phyloP scores from a whole-genome alignment of 2,329 filamentous ascomycete genomes.

The Diaporthe vexans region DNA sequence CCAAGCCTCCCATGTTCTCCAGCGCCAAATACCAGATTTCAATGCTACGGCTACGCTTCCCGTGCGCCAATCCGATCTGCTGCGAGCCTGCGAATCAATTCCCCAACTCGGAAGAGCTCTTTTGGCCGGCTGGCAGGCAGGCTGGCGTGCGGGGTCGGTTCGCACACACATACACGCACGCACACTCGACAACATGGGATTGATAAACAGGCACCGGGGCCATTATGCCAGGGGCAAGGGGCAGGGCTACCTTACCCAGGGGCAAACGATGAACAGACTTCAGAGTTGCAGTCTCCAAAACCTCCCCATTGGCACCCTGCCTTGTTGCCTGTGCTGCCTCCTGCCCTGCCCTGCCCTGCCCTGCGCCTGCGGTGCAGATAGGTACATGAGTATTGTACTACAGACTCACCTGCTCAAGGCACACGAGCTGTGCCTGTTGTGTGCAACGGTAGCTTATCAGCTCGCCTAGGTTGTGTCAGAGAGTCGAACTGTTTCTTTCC shows the following conservation, averaged over 20 bases:
- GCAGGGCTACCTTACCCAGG: not conserved
- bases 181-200: not conserved
- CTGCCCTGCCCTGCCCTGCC: not conserved
- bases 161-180: too few species aligned
- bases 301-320: conserved; percentile 10
- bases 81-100: conserved; percentile 17
- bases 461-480: not conserved
- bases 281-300: conserved; percentile 23
- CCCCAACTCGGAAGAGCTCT: conserved; percentile 10
- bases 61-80: not conserved
- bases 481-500: not conserved
- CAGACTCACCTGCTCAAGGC: not conserved
- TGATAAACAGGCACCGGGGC: conserved; percentile 4
- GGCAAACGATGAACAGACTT: not conserved
- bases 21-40: not conserved
- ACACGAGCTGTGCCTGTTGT: not conserved
- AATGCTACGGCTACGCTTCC: not conserved
- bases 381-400: not conserved
- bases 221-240: not conserved
- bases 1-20: not conserved
- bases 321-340: not conserved
- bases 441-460: not conserved
- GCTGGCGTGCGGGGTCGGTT: not conserved
- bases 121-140: not conserved
- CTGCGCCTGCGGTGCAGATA: not conserved